A percentile compares a stretch with the other conserved stretches of the same genome.
These are phyloP conservation scores for Vaccinium myrtillus DNA, from an alignment of 148 eudicot species.

Conservation along the genomic window DNA sequence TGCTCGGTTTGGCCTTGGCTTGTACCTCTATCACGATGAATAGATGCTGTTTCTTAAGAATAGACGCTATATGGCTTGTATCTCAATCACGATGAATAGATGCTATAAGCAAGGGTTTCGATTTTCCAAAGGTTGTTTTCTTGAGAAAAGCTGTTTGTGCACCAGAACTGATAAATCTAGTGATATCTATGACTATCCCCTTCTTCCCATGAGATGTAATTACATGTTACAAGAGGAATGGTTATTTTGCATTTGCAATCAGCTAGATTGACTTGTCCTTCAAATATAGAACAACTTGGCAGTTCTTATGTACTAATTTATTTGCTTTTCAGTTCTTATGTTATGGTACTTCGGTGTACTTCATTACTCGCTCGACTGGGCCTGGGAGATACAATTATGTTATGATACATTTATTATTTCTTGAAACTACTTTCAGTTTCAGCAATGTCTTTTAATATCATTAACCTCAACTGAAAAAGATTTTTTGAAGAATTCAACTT, in stretches of 20 bases:
- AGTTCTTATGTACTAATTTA: too few species aligned
- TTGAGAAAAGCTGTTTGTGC: constrained; percentile 6
- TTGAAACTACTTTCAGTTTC: not conserved
- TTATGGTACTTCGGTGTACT: not conserved
- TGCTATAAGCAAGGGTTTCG: not conserved
- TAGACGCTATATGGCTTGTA: constrained; percentile 50
- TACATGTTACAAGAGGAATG: not conserved
- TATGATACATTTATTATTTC: not conserved
- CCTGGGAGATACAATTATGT: not conserved
- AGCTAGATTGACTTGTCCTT: not conserved
- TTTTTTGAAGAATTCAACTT: too few species aligned
- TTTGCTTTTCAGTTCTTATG: not conserved
- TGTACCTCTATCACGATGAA: constrained; percentile 87
- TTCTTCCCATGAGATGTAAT: not conserved
- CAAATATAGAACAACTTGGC: not conserved
- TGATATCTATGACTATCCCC: not conserved
- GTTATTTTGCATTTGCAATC: not conserved
- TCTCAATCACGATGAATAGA: constrained; percentile 74
- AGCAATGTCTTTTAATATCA: not conserved
- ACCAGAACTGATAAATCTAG: not conserved
- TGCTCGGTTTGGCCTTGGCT: constrained; percentile 96
- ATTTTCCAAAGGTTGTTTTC: not conserved
- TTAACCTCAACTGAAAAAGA: not conserved
- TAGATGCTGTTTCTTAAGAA: constrained; percentile 24
- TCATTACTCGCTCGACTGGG: not conserved